Base-by-base conservation (phyloP, 768 basidiomycete genomes). In the Sarcodon sp. region DNA sequence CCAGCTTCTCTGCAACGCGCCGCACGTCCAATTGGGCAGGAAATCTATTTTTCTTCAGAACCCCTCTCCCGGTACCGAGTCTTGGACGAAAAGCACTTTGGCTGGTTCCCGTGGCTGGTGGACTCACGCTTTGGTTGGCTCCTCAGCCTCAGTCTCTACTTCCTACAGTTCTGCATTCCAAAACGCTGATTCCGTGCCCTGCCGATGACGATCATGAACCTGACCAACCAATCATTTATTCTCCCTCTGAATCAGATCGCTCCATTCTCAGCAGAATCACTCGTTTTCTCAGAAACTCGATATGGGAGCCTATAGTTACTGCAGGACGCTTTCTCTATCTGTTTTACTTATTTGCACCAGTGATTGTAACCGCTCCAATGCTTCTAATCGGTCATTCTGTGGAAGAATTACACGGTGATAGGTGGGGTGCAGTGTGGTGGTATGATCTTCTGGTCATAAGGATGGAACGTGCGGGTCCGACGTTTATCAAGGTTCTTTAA, bases 371-470 rank as follows among this genome's bases (percentile, higher is more conserved):
- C 2, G 75, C 79, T 45, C 93, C 94, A 0, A 87, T 97, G 79
- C 69, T 98, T 15, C 69, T 93, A 21, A 66, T 83, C 7, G 86
- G 80, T 15, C 68, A 63, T 33, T 74, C 72, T 15, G 71, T 77
- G 47, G 67, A 67, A 39, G 64, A 66, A 44, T 68, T 78, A 41
- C 74, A 73, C 10, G 84, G 86, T 12, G 90, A 93, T 53, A 75
- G 79, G 56, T 91, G 89, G 89, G 91, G 91, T 35, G 91, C 90
- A 1, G 73, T 92, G 3, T 96, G 91, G 94, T 99, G 96, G 96
- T 98, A 97, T 60, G 76, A 73, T n/a, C 74, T 89, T 46, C 68
- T 99, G 12, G 89, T 91, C 6, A 67, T 65, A 39, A 83, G 82
- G 62, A 98, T 99, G 96, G 83, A 93, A 65, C 70, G 80, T 5